Conservation (phyloP, 768 basidiomycete genomes). For the Termitomyces sp. region DNA sequence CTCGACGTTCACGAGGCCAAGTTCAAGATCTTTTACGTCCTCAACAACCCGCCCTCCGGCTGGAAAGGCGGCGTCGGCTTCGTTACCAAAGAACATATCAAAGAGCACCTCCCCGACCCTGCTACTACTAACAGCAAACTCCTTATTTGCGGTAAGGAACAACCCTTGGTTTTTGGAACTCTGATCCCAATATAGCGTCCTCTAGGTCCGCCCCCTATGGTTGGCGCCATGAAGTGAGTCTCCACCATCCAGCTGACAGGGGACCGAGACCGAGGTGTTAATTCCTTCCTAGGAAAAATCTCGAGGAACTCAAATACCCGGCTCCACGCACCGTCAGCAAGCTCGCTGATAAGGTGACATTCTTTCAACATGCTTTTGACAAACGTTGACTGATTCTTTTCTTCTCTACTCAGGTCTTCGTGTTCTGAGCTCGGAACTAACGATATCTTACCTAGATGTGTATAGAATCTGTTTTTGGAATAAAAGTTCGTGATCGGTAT, state of each 20-base stretch:
- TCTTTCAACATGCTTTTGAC: not conserved
- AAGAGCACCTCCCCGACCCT: conserved; percentile 66
- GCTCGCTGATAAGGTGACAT: conserved; percentile 73
- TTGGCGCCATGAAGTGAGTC: conserved; percentile 46
- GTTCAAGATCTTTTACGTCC: conserved; percentile 84
- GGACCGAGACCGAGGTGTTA: not conserved
- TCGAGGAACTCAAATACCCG: conserved; percentile 83
- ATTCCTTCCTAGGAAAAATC: conserved; percentile 60
- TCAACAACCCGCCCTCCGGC: conserved; percentile 86
- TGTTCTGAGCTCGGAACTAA: conserved; percentile 27
- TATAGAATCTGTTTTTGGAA: not conserved
- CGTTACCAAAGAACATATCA: conserved; percentile 88
- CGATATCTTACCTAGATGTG: not conserved
- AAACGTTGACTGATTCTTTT: not conserved
- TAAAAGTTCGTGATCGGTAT: too few species aligned
- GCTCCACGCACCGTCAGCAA: conserved; percentile 90
- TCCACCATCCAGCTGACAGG: conserved; percentile 1
- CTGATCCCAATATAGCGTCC: not conserved
- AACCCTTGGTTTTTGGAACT: not conserved
- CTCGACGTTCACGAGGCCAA: conserved; percentile 46
- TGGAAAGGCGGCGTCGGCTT: conserved; percentile 94
- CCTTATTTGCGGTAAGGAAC: conserved; percentile 67
- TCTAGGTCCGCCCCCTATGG: conserved; percentile 57
- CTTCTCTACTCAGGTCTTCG: conserved; percentile 30
- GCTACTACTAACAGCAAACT: conserved; percentile 67